Evolutionary conservation across 2,329 filamentous ascomycete genomes (phyloP), one percentile per base, ranked within the genome.

Genomic region (Fusarium agapanthi): DNA sequence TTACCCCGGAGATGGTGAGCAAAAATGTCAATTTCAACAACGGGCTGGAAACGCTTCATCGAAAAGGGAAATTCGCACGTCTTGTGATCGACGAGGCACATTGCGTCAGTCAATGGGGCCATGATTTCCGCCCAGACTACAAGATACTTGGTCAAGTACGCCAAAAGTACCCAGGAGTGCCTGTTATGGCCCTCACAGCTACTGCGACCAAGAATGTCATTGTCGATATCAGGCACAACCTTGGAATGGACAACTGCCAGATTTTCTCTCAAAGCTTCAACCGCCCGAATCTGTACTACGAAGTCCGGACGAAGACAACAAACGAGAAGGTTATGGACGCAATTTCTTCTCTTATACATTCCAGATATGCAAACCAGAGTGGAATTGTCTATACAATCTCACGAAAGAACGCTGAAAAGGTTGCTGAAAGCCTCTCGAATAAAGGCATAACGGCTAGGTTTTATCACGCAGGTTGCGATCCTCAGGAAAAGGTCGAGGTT

Each of bases 61-160:
- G 82, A 20, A 90, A 90, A 56, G 85, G 87, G 7, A 93, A 92
- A 76, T 89, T 99, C 58, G 95, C 97, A 22, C 90, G 96, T 32
- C 90, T 99, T 54, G 96, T 99, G 59, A 97, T 99, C 71, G 96
- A 99, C 75, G 97, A 99, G 83, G 96, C 96, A n/a, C 96, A 99
- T 81, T 99, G 96, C 81, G 95, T 99, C 32, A 98, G 96, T 81
- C 95, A 99, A 85, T 99, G 96, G 96, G 96, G 96, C 2, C 96
- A 99, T 76, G 96, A 99, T 81, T 99, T 99, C 80, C 90, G 97
- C 50, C 95, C 95, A 2, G 95, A 98, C 80, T 99, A 99, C 84
- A 97, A 97, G 81, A 88, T 89, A 35, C 86, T 99, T 8, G 94
- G 95, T 34, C 87, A 90, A 65, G 85, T 98, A 47, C 89, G 95